phyloP scores from a whole-genome alignment of 108 stramenopile species.

The Cyclotella atomus region DNA sequence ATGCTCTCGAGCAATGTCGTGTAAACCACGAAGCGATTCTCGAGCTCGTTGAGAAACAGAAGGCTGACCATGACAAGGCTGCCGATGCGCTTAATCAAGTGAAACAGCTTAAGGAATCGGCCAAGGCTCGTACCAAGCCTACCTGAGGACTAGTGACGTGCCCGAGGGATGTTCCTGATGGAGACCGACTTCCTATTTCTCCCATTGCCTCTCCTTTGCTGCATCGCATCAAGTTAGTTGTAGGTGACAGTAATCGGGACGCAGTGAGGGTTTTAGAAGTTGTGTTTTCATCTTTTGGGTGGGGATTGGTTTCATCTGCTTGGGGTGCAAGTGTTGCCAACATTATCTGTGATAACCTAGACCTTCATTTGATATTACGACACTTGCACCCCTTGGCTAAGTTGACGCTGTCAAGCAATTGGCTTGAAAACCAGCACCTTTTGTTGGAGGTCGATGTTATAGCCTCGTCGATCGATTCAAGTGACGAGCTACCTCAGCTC shows the following conservation, averaged over 20 bases:
- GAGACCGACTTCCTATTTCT: neutral
- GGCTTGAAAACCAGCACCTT: neutral
- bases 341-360: neutral
- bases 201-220: neutral
- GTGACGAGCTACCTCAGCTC: too few species aligned
- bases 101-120: neutral
- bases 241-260: neutral
- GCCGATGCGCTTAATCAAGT: neutral
- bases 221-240: neutral
- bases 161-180: neutral
- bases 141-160: too few species aligned
- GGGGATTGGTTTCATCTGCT: constrained; percentile 7
- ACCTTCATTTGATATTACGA: neutral
- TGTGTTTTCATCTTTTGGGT: neutral
- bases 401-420: neutral
- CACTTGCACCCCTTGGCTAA: neutral
- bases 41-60: neutral
- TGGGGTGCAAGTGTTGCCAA: constrained; percentile 2
- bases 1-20: neutral
- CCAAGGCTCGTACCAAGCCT: neutral
- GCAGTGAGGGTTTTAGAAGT: neutral
- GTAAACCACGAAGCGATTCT: neutral
- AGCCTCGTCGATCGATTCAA: too few species aligned
- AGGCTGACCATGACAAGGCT: neutral
- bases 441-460: neutral